Conservation (phyloP, 2,329 filamentous ascomycete genomes). For the Phialemoniopsis sp. region DNA sequence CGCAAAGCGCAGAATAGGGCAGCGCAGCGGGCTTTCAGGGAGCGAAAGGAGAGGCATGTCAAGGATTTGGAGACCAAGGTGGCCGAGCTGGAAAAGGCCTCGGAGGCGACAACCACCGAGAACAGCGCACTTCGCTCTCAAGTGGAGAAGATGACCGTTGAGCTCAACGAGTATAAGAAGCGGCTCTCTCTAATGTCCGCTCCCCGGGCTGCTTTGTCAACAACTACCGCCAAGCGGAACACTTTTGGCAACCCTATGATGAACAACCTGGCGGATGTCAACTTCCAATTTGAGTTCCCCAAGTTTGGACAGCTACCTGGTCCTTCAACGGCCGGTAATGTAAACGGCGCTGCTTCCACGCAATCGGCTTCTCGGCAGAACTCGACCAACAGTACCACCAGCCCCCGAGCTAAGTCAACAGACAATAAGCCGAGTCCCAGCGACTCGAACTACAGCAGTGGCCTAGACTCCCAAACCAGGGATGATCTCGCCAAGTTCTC, state of each 20-base stretch:
- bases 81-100: conserved; percentile 74
- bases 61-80: conserved; percentile 81
- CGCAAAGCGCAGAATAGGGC: conserved; percentile 94
- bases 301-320: conserved; percentile 77
- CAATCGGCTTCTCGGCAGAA: conserved; percentile 7
- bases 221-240: conserved; percentile 32
- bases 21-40: conserved; percentile 87
- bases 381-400: conserved; percentile 8
- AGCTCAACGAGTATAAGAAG: conserved; percentile 89
- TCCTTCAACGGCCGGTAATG: conserved; percentile 22
- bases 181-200: conserved; percentile 59
- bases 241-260: conserved; percentile 43
- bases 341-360: neutral
- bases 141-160: conserved; percentile 79
- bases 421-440: conserved; percentile 13
- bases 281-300: conserved; percentile 94
- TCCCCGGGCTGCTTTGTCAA: too few relatives aligned
- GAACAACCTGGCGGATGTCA: conserved; percentile 65
- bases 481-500: conserved; percentile 52
- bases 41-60: conserved; percentile 89
- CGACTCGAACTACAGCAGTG: conserved; percentile 23
- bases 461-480: conserved; percentile 30
- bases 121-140: conserved; percentile 82
- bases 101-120: conserved; percentile 77
- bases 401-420: conserved; percentile 6